A percentile compares a stretch with the other conserved stretches of the same genome.
Conservation (phyloP, 148 eudicot species). For the Camellia lanceoleosa region DNA sequence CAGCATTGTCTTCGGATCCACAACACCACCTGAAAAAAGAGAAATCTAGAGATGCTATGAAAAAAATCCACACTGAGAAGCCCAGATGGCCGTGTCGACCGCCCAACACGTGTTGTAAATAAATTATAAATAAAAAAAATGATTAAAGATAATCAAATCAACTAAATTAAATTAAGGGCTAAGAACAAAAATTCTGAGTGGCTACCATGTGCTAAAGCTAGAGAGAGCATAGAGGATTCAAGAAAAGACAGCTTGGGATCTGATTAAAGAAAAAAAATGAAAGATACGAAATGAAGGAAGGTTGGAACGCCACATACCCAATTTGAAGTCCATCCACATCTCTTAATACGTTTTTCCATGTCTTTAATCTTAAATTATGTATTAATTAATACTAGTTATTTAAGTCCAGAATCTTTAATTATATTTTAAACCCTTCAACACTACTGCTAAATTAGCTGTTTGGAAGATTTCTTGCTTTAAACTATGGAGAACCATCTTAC, state of each 20-base stretch:
- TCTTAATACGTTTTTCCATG: neutral
- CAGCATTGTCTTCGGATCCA: conserved; percentile 16
- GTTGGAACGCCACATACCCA: conserved; percentile 25
- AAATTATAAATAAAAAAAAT: neutral
- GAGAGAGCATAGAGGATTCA: conserved; percentile 10
- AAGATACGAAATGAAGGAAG: neutral
- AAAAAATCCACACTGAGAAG: neutral
- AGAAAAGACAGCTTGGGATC: conserved; percentile 20
- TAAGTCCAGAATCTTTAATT: conserved; percentile 11
- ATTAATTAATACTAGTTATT: neutral
- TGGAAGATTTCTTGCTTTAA: conserved; percentile 1
- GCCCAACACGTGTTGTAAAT: conserved; percentile 8
- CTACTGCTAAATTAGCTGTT: neutral
- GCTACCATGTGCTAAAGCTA: conserved; percentile 30
- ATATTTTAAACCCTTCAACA: neutral
- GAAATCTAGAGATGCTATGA: no score
- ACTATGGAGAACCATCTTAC: neutral
- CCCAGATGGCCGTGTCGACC: neutral
- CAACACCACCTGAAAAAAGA: neutral
- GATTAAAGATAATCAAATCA: neutral
- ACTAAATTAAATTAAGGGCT: neutral
- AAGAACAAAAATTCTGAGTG: neutral
- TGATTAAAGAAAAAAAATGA: neutral
- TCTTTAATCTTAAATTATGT: conserved; percentile 4
- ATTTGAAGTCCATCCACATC: conserved; percentile 10